Evolutionary conservation across 1,284 basidiomycete genomes (phyloP).

Genomic region (Puccinia horiana): DNA sequence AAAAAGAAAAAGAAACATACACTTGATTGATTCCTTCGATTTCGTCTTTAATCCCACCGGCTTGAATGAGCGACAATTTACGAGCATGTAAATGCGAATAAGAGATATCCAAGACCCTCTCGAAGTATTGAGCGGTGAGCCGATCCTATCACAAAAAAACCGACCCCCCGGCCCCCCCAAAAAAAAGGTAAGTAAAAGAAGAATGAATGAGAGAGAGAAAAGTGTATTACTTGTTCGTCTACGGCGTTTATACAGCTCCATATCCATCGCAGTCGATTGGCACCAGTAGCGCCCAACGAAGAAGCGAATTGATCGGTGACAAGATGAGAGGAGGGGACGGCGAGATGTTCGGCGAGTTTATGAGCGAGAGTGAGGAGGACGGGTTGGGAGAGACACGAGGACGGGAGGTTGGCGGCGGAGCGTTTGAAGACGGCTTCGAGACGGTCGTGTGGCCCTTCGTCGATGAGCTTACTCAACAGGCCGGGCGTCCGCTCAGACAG

Average conservation of each 20-base stretch:
- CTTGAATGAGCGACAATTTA: neutral
- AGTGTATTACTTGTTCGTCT: neutral
- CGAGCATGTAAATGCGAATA: neutral
- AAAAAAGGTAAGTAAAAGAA: neutral
- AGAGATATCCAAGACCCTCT: conserved; percentile 10
- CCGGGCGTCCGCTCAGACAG: neutral
- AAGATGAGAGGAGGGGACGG: neutral
- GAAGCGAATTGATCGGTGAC: neutral
- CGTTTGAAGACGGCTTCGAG: neutral
- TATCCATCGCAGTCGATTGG: conserved; percentile 34
- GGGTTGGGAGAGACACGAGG: conserved; percentile 24
- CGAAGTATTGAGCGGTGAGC: conserved; percentile 19
- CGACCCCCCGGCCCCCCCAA: neutral
- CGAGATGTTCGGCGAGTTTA: conserved; percentile 5
- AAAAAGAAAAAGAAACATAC: neutral
- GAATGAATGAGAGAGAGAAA: neutral
- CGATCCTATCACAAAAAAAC: conserved; percentile 12
- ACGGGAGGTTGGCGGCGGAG: neutral
- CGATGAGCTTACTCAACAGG: neutral
- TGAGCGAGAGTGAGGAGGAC: conserved; percentile 29
- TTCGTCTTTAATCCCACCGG: neutral
- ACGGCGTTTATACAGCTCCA: conserved; percentile 18
- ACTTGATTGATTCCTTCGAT: conserved; percentile 25
- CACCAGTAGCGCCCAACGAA: neutral
- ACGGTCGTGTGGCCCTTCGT: neutral